Conservation (phyloP, 2,329 filamentous ascomycete species). For the Monilinia fructigena region DNA sequence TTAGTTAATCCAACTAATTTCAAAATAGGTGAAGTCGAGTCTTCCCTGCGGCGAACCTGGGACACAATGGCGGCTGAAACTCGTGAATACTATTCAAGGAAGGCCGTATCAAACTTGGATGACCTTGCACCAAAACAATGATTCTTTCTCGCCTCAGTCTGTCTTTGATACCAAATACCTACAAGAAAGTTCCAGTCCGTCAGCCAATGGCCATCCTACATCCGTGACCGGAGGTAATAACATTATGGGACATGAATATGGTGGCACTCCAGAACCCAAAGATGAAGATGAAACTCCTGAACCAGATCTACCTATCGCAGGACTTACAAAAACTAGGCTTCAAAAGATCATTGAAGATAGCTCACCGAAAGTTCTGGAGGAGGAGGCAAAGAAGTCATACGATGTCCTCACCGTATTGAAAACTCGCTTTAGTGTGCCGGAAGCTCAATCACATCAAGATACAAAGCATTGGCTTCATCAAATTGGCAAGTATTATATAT, state of each 20-base stretch:
- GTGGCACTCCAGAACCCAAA: neutral
- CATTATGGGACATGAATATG: neutral
- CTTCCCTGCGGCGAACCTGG: neutral
- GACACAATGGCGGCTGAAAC: neutral
- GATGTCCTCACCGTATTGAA: constrained; percentile 33
- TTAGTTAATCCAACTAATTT: constrained; percentile 1
- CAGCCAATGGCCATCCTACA: neutral
- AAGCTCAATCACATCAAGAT: constrained; percentile 27
- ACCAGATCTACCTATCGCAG: neutral
- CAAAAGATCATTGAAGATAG: constrained; percentile 31
- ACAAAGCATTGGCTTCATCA: constrained; percentile 35
- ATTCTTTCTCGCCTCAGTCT: neutral
- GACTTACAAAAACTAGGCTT: constrained; percentile 23
- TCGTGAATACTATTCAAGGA: constrained; percentile 1
- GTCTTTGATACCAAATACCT: neutral
- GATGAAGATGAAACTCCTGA: constrained; percentile 5
- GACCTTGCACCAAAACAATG: neutral
- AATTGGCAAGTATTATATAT: constrained; percentile 26
- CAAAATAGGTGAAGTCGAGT: constrained; percentile 12
- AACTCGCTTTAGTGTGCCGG: constrained; percentile 26
- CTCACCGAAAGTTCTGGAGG: constrained; percentile 33
- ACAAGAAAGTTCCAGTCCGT: neutral
- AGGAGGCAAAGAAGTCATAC: constrained; percentile 31
- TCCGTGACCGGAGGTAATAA: neutral
- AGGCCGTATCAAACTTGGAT: neutral